A percentile compares a stretch with the other conserved stretches of the same genome.
Conservation (phyloP, 108 stramenopile genomes). For the Cyclotella cryptica region DNA sequence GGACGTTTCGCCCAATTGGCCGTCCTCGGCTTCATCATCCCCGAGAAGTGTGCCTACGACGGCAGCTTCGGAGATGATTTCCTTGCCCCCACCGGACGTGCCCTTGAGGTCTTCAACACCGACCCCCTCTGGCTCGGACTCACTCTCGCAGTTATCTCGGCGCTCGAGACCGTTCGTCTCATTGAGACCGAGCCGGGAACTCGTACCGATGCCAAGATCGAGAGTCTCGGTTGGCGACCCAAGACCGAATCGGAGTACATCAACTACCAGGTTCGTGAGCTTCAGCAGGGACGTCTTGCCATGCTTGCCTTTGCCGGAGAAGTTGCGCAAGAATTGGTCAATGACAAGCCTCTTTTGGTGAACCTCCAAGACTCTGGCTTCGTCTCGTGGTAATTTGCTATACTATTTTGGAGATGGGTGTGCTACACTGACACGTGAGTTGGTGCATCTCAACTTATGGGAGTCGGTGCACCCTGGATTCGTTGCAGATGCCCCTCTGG, state of each 20-base stretch:
- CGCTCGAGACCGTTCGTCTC: slow-evolving; percentile 51
- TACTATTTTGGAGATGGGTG: not conserved
- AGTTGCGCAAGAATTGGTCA: slow-evolving; percentile 66
- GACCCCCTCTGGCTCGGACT: slow-evolving; percentile 52
- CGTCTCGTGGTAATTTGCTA: slow-evolving; percentile 2
- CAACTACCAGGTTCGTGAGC: slow-evolving; percentile 57
- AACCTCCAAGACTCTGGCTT: slow-evolving; percentile 42
- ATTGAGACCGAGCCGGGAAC: slow-evolving; percentile 46
- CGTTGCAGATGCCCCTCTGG: not conserved
- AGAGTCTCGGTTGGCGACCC: slow-evolving; percentile 53
- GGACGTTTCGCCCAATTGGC: slow-evolving; percentile 60
- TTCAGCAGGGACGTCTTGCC: slow-evolving; percentile 81
- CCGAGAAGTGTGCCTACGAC: slow-evolving; percentile 55
- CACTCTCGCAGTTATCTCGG: slow-evolving; percentile 39
- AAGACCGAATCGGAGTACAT: slow-evolving; percentile 51
- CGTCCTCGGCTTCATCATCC: slow-evolving; percentile 51
- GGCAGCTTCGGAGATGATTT: slow-evolving; percentile 61
- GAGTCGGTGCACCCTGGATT: not conserved
- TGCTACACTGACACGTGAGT: not conserved
- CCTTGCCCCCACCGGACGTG: slow-evolving; percentile 56
- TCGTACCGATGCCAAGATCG: slow-evolving; percentile 44
- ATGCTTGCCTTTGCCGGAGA: slow-evolving; percentile 86
- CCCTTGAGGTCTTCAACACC: slow-evolving; percentile 51
- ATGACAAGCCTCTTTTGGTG: slow-evolving; percentile 46
- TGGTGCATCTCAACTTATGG: not conserved